Evolutionary conservation across 179 eudicot species (phyloP), one percentile per base, ranked within the genome.

Genomic region (Patellifolia procumbens): DNA sequence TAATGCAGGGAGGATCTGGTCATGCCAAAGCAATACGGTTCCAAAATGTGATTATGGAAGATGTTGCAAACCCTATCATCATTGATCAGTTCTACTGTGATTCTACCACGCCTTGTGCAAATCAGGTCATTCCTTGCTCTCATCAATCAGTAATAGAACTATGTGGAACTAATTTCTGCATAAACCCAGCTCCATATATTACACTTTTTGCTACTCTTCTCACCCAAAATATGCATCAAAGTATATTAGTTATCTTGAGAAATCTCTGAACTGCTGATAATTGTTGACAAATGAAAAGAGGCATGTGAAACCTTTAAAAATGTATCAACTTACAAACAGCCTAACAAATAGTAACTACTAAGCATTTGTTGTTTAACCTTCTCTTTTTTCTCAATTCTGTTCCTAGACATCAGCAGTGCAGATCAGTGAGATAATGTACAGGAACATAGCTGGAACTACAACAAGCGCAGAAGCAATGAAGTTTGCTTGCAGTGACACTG

Each of bases 51-150:
- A 83, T 81, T 71, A 90, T 91, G 93, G 87, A 87, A 67, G 81
- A 92, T 17, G 97, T 91, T 67, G 82, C 91, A 67, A 90, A 91
- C 73, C 98, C 97, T 31, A 91, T 93, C 65, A 86, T 91, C 31
- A 90, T 93, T 34, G 97, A 91, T 73, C 98, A 93, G 74, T 93
- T 90, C 85, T 93, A 93, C 65, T 93, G 98, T 46, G 98, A 93
- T 78, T 91, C 97, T 35, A 95, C 98, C 22, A 85, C 39, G 26
- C 53, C 81, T 59, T 93, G 98, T 74, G 81, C 66, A 77, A 90
- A 91, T 75, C 89, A 87, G 91, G 98, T 93, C n/a, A 85, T 59
- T 34, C 7, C 24, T 26, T 11, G 17, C 16, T 31, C 45, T 58
- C 5, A 31, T 70, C 61, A n/a, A n/a, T n/a, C n/a, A n/a, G n/a